Base-by-base conservation (phyloP, 257 asterid species). In the Euphrasia confusa region DNA sequence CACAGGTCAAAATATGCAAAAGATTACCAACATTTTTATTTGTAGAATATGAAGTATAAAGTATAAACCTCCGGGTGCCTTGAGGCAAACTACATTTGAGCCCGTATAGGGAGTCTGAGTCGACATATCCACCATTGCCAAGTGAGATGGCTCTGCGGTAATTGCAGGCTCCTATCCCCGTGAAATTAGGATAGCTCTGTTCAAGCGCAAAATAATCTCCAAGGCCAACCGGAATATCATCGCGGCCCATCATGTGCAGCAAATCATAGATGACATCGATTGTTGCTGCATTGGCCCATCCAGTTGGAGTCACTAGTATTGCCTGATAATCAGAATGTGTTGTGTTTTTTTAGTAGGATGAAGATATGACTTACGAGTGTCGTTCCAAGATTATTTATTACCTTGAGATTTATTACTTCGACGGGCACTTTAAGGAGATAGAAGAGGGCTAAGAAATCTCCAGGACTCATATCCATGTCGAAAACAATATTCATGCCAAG, bases 231-330 rank as follows among this genome's bases (percentile, higher is more conserved):
- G 83, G 95, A 37, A 91, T 78, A 54, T 91, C 96, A 50, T 88
- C 98, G 7, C 96, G 95, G 8, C 96, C 95, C 98, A 91, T 86
- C 98, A 91, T 91, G 40, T 91, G 96, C 59, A 91, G 75, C 68
- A 88, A 61, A 68, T 91, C 96, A 67, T 91, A 91, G 54, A 91
- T 68, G 0, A 80, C 72, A 61, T 91, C 98, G 30, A 91, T 81
- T 3, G 95, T 86, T 66, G 94, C 98, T 65, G 92, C 88, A 70
- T 81, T 84, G 12, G 94, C 90, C 98, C 98, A 91, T 47, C 96
- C 98, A n/a, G 84, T 88, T 37, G 98, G 94, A 68, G 77, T 82
- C 57, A 88, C 82, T 65, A 91, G 15, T 49, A 88, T 71, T 44
- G 90, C 98, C 96, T 91, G 52, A 45, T 11, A 45, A 1, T 0